Evolutionary conservation across 2,329 filamentous ascomycete species (phyloP), one percentile per base, ranked within the genome.

Genomic region (Paraphaeosphaeria minitans): DNA sequence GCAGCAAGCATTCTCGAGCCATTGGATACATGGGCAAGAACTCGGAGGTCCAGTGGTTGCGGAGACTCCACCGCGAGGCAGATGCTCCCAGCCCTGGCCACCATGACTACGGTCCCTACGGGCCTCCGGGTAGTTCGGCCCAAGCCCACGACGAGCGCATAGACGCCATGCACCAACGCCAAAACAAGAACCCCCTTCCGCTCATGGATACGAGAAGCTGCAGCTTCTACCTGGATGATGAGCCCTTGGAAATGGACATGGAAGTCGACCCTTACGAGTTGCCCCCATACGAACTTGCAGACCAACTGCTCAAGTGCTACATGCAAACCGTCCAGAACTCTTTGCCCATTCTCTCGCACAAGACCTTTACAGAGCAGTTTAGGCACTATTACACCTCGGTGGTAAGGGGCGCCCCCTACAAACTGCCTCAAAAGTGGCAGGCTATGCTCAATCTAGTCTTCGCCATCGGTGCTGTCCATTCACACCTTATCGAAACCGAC

Each of bases 401-500:
- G 33, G 56, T 61, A 27, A 46, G 58, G 24, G 59, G 65, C 49
- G 33, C 57, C 52, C 57, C 65, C 37, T 37, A 59, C 37, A 45
- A 55, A 22, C 31, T 64, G 12, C 54, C 66, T 19, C 58, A 58
- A 29, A 68, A 71, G 24, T 79, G 76, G 77, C 69, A 72, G 24
- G 71, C 72, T 6, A 75, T 76, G 19, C 52, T 80, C 42, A 79
- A 80, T 50, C 37, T 79, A 16, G 69, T 79, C 2, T 78, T 80
- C 56, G 78, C 78, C 19, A 76, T 80, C 39, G 78, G 75, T 9
- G 69, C 77, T 19, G 67, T 70, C 24, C 74, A 75, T 57, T 71
- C 70, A 14, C 67, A 74, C 57, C 66, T 76, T 42, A 67, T 61
- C 3, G 58, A 67, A 51, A 66, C 68, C 4, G 59, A 69, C 1